Conservation (phyloP, 768 basidiomycete genomes). For the Mrakia blollopis region DNA sequence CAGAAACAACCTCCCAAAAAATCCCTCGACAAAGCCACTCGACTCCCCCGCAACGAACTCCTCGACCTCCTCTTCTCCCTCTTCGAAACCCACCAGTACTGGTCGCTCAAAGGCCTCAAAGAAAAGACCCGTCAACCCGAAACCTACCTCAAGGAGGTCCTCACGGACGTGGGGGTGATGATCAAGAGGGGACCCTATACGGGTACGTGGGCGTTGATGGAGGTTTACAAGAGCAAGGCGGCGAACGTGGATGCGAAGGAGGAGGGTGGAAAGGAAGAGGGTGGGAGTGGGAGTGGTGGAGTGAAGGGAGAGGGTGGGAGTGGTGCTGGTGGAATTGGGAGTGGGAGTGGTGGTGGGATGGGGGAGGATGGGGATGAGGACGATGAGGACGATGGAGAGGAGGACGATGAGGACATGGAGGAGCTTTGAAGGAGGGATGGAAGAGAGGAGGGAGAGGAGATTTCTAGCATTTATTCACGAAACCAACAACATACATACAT, state of each 20-base stretch:
- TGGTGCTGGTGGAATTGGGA: slow-evolving; percentile 36
- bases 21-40: slow-evolving; percentile 69
- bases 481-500: too few species aligned
- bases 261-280: neutral
- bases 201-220: slow-evolving; percentile 73
- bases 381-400: slow-evolving; percentile 46
- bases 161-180: slow-evolving; percentile 68
- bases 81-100: slow-evolving; percentile 73
- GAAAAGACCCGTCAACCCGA: slow-evolving; percentile 82
- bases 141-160: slow-evolving; percentile 75
- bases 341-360: slow-evolving; percentile 48
- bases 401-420: slow-evolving; percentile 54
- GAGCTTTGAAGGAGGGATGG: slow-evolving; percentile 40
- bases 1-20: slow-evolving; percentile 36
- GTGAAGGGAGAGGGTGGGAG: slow-evolving; percentile 13
- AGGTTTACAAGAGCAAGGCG: slow-evolving; percentile 57
- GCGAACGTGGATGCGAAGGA: neutral
- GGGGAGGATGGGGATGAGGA: slow-evolving; percentile 48
- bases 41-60: slow-evolving; percentile 81
- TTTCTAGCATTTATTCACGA: too few species aligned
- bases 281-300: neutral
- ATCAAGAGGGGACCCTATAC: slow-evolving; percentile 76
- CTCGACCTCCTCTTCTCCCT: slow-evolving; percentile 72
- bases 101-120: slow-evolving; percentile 70
- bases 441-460: too few species aligned